Conservation (phyloP, 2,329 filamentous ascomycete species). For the Geosmithia putterillii region DNA sequence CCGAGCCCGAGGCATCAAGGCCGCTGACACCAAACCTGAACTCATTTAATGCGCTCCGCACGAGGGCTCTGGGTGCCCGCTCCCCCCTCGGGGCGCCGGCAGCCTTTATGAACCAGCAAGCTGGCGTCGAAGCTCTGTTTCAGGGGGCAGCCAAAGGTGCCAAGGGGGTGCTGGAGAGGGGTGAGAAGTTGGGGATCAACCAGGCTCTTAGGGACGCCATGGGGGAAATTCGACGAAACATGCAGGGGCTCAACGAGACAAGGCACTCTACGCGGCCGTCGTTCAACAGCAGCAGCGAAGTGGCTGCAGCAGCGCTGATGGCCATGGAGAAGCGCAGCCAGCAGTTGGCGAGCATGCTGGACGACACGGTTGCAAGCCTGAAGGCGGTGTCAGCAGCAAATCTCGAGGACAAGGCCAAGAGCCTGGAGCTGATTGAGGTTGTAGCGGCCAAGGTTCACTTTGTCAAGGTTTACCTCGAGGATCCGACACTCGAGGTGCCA, state of each 20-base stretch:
- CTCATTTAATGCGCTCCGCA: constrained; percentile 22
- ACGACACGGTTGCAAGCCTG: constrained; percentile 51
- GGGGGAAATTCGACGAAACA: constrained; percentile 66
- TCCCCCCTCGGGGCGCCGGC: constrained; percentile 35
- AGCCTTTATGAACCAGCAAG: constrained; percentile 42
- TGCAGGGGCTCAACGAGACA: constrained; percentile 52
- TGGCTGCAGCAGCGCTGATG: constrained; percentile 22
- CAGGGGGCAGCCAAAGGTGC: constrained; percentile 69
- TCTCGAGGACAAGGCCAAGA: constrained; percentile 34
- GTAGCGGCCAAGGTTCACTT: constrained; percentile 53
- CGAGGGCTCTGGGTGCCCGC: constrained; percentile 24
- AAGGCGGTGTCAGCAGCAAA: constrained; percentile 43
- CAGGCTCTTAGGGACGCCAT: constrained; percentile 72
- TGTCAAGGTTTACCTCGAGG: constrained; percentile 49
- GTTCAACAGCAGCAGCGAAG: constrained; percentile 17
- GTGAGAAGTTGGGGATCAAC: constrained; percentile 69
- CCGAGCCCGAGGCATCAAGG: constrained; percentile 10
- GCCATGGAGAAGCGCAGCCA: constrained; percentile 53
- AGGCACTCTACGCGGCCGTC: constrained; percentile 27
- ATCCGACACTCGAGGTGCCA: constrained; percentile 40
- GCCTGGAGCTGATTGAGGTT: constrained; percentile 41
- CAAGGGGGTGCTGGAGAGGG: constrained; percentile 58
- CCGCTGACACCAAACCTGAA: constrained; percentile 21
- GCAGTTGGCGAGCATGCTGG: constrained; percentile 55
- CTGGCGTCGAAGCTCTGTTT: constrained; percentile 56